Evolutionary conservation across 23 red algal genomes (phyloP).

Genomic region (Cyanidium caldarium): DNA sequence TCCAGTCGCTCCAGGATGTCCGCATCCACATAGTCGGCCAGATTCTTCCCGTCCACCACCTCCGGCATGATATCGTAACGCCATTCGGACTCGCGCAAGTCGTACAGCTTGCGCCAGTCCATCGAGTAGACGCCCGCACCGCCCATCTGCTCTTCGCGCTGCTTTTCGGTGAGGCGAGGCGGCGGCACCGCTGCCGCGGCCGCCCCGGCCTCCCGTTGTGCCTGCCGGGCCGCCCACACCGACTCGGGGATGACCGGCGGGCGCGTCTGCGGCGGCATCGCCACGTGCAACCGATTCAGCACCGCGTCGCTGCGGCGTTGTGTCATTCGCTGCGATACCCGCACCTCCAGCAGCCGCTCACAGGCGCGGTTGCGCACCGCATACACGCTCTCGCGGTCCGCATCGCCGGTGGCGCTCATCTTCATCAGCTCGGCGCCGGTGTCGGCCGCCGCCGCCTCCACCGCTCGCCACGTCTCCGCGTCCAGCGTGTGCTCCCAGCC

Average conservation of each 20-base stretch:
- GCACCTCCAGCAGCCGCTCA: constrained; percentile 53
- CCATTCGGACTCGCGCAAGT: constrained; percentile 31
- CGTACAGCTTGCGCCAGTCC: constrained; percentile 84
- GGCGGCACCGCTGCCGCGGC: too few relatives aligned
- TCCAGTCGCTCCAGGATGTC: constrained; percentile 68
- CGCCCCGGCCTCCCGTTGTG: neutral
- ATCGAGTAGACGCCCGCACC: constrained; percentile 85
- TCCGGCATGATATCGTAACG: constrained; percentile 95
- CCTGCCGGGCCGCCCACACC: constrained; percentile 32
- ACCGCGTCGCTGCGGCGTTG: constrained; percentile 25
- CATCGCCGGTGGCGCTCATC: constrained; percentile 34
- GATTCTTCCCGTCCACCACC: constrained; percentile 87
- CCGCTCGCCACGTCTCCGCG: neutral
- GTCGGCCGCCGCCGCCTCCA: neutral
- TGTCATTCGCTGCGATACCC: constrained; percentile 56
- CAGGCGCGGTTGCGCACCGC: constrained; percentile 64
- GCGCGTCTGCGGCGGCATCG: constrained; percentile 30
- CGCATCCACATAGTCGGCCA: constrained; percentile 82
- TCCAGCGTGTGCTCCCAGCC: constrained; percentile 51
- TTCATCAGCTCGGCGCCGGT: constrained; percentile 21
- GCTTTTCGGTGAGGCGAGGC: constrained; percentile 26
- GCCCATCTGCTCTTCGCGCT: constrained; percentile 43
- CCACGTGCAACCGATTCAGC: constrained; percentile 81
- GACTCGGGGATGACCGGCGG: constrained; percentile 67
- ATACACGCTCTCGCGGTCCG: constrained; percentile 28